Evolutionary conservation across 257 asterid species (phyloP), one percentile per base, ranked within the genome.

Genomic region (Linderniella brevidens): DNA sequence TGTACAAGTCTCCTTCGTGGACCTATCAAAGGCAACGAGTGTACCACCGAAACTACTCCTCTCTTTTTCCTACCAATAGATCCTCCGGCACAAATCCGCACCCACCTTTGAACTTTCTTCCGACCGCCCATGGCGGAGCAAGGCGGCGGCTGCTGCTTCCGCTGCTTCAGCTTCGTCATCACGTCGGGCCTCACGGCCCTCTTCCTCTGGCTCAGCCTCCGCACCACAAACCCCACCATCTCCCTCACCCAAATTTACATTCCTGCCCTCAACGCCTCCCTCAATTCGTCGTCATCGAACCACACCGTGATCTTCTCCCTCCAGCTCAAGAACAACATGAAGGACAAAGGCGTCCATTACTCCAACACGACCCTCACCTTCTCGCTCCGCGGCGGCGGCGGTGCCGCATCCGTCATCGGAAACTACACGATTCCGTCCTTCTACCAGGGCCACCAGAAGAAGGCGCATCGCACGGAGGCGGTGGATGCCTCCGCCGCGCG

Each of bases 191-290:
- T 86, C 41, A 60, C 84, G 41, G 96, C 92, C 12, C 86, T 86
- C 42, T 86, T 86, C 78, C 42, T 79, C 59, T 86, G 92, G 94
- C 85, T 82, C 37, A 74, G 85, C 63, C 77, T 82, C n/a, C 83
- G 94, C 11, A 68, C 92, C 44, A 54, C 70, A 14, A 61, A 67
- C 0, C 96, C 96, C 57, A 53, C 59, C 2, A 71, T 75, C 64
- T 69, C 67, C 41, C 61, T 86, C 40, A 55, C 82, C 37, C 32
- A 59, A 11, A 65, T 86, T 4, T 68, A 63, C 61, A 47, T 86
- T 11, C 88, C 86, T 17, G 59, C 75, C 57, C 94, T 86, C 61
- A 68, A 78, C 65, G 4, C 0, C 14, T 18, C 86, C 54, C 49
- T 50, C 12, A 50, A 53, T 25, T 63, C 78, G 32, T 25, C 32